A percentile compares a stretch with the other conserved stretches of the same genome.
Conservation (phyloP, 1,284 basidiomycete species). For the Cystobasidium sp. region DNA sequence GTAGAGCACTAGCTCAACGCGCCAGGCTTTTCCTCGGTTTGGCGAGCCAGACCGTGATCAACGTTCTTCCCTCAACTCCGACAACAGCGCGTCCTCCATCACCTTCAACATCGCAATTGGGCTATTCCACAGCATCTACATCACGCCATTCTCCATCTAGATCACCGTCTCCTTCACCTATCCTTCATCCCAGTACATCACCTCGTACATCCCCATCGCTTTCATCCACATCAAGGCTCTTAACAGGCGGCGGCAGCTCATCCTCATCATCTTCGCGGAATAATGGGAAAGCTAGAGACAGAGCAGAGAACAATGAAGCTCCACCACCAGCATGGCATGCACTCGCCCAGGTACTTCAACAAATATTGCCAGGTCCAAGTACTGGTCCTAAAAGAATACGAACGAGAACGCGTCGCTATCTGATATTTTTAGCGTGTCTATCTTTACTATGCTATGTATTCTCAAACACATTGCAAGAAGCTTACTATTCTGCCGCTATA, state of each 20-base stretch:
- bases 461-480: conserved; percentile 37
- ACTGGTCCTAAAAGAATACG: conserved; percentile 38
- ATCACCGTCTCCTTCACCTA: conserved; percentile 13
- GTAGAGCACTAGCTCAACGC: conserved; percentile 17
- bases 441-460: conserved; percentile 37
- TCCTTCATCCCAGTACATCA: background rate
- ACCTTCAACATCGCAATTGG: conserved; percentile 10
- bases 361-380: conserved; percentile 7
- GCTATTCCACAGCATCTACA: conserved; percentile 5
- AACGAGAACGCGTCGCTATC: conserved; percentile 32
- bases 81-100: conserved; percentile 18
- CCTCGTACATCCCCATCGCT: background rate
- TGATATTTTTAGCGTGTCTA: conserved; percentile 32
- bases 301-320: conserved; percentile 8
- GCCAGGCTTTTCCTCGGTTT: conserved; percentile 13
- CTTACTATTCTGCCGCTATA: conserved; percentile 35
- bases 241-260: conserved; percentile 4
- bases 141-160: background rate
- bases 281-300: conserved; percentile 9
- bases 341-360: conserved; percentile 3
- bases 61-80: conserved; percentile 23
- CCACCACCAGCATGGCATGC: conserved; percentile 20
- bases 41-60: conserved; percentile 27
- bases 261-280: background rate
- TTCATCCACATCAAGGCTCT: background rate